phyloP scores from a whole-genome alignment of 2,329 filamentous ascomycete genomes.

The Paecilomyces niveus region DNA sequence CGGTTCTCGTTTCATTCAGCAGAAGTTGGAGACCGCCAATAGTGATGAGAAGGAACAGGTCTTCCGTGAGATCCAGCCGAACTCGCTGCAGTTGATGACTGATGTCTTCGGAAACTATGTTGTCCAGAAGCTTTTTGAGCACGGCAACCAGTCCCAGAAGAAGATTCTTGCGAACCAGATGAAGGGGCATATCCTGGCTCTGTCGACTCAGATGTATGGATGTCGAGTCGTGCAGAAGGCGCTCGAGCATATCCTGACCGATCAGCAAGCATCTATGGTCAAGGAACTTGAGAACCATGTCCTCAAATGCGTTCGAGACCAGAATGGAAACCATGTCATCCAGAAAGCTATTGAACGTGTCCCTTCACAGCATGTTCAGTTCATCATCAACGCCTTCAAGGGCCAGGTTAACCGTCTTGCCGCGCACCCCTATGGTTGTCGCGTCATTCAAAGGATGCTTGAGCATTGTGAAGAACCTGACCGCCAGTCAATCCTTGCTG shows the following conservation, averaged over 20 bases:
- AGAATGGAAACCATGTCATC: slow-evolving; percentile 94
- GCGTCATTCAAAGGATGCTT: slow-evolving; percentile 86
- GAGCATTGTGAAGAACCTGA: slow-evolving; percentile 71
- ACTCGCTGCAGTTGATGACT: slow-evolving; percentile 83
- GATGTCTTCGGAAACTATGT: slow-evolving; percentile 98
- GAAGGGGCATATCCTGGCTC: slow-evolving; percentile 71
- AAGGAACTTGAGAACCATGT: slow-evolving; percentile 74
- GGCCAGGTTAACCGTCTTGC: slow-evolving; percentile 68
- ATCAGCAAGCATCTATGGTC: slow-evolving; percentile 79
- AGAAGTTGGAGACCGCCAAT: slow-evolving; percentile 84
- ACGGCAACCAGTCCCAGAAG: slow-evolving; percentile 91
- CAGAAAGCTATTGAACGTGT: slow-evolving; percentile 85
- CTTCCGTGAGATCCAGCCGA: slow-evolving; percentile 78
- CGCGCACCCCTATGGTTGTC: slow-evolving; percentile 77
- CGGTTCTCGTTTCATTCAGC: slow-evolving; percentile 90
- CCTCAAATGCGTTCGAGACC: slow-evolving; percentile 70
- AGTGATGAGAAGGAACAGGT: slow-evolving; percentile 92
- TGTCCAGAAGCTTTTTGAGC: slow-evolving; percentile 95
- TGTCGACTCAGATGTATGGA: slow-evolving; percentile 85
- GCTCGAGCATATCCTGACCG: slow-evolving; percentile 81
- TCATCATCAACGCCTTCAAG: slow-evolving; percentile 74
- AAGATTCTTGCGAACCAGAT: slow-evolving; percentile 77
- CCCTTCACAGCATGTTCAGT: slow-evolving; percentile 69
- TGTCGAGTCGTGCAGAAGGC: slow-evolving; percentile 96
- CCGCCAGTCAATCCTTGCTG: slow-evolving; percentile 63